Percentiles rank a stretch among this genome's conserved stretches.
phyloP scores from a whole-genome alignment of 2,329 filamentous ascomycete species.

The Hymenoscyphus occultus region DNA sequence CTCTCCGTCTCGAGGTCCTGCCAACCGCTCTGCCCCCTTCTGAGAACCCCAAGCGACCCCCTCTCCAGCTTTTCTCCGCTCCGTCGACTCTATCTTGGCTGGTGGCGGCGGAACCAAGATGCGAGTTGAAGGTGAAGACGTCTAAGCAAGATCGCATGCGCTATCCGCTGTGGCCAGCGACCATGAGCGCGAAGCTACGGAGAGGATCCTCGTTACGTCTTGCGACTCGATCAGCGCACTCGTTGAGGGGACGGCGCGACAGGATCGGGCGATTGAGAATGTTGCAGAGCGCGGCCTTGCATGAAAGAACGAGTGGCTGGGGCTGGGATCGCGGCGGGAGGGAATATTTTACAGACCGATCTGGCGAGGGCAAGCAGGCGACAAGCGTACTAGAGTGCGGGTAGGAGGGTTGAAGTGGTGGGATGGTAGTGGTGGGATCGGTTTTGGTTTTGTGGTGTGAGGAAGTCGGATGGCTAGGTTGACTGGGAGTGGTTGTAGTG shows the following conservation, averaged over 20 bases:
- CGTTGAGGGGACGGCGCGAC: slow-evolving; percentile 14
- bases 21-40: slow-evolving; percentile 29
- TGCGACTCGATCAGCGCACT: slow-evolving; percentile 5
- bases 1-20: slow-evolving; percentile 25
- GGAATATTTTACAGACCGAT: neutral
- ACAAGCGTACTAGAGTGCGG: neutral
- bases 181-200: slow-evolving; percentile 32
- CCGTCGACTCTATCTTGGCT: slow-evolving; percentile 38
- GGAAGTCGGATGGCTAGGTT: neutral
- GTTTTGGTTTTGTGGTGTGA: neutral
- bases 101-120: slow-evolving; percentile 18
- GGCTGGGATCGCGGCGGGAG: slow-evolving; percentile 14
- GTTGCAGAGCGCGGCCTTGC: slow-evolving; percentile 32
- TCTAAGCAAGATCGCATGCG: slow-evolving; percentile 32
- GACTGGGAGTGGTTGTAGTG: neutral
- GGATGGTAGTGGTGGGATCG: neutral
- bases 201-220: slow-evolving; percentile 8
- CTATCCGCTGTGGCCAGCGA: slow-evolving; percentile 27
- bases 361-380: neutral
- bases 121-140: slow-evolving; percentile 18
- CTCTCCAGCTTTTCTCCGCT: slow-evolving; percentile 27
- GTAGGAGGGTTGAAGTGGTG: neutral
- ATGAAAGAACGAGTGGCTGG: slow-evolving; percentile 28
- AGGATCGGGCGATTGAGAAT: slow-evolving; percentile 24
- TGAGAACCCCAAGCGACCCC: slow-evolving; percentile 30